phyloP scores from a whole-genome alignment of 1,139 yeast species.

The Saccharomyces hybrid region DNA sequence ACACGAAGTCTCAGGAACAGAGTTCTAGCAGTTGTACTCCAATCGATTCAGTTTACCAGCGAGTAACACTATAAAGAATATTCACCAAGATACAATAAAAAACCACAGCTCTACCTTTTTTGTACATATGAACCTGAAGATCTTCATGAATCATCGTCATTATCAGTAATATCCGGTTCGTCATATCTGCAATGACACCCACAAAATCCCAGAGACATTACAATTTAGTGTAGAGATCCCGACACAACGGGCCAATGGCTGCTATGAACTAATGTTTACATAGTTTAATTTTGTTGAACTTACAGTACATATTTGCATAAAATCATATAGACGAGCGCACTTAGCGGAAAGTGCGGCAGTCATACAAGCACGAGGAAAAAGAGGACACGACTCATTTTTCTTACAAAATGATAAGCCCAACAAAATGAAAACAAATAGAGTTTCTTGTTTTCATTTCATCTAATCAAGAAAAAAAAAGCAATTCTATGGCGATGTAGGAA shows the following conservation, averaged over 20 bases:
- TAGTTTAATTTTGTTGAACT: background rate
- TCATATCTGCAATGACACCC: background rate
- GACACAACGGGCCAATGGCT: background rate
- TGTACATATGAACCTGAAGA: background rate
- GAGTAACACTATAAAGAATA: background rate
- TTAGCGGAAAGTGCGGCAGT: background rate
- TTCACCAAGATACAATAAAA: background rate
- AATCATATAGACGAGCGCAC: background rate
- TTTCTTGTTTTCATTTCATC: background rate
- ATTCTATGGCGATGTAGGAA: background rate
- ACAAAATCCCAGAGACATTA: background rate
- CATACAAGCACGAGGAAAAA: background rate
- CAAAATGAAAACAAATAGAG: background rate
- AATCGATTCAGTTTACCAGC: background rate
- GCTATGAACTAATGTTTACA: background rate
- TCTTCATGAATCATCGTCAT: background rate
- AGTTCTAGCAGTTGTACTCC: conserved; percentile 2
- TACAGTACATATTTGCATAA: background rate
- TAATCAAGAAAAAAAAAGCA: background rate
- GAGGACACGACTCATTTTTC: background rate
- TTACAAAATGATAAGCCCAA: background rate
- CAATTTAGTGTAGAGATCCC: background rate
- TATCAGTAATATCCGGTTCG: background rate
- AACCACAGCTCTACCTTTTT: background rate
- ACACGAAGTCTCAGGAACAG: conserved; percentile 2